Evolutionary conservation across 345 rosid species (phyloP).

Genomic region (Arabidopsis thaliana): DNA sequence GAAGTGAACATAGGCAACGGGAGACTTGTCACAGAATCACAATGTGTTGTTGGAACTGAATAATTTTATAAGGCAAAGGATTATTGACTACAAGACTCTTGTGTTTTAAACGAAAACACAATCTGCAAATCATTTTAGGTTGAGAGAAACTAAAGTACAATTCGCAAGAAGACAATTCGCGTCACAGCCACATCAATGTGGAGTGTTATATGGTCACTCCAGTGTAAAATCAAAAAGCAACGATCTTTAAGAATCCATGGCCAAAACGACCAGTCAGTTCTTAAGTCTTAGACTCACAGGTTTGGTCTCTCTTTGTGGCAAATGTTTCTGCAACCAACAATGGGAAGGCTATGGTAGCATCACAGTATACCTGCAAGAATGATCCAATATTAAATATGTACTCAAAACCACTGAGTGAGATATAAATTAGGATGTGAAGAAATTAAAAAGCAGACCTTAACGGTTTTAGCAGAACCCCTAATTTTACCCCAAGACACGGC

Average conservation of each 20-base stretch:
- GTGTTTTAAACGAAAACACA: neutral
- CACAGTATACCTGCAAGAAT: slow-evolving; percentile 77
- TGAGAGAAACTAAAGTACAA: neutral
- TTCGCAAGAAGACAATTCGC: neutral
- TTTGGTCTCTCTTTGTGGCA: slow-evolving; percentile 57
- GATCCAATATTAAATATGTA: neutral
- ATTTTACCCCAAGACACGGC: slow-evolving; percentile 98
- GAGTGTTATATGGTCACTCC: neutral
- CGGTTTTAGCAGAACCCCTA: slow-evolving; percentile 78
- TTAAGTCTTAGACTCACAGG: slow-evolving; percentile 25
- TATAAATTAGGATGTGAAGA: slow-evolving; percentile 3
- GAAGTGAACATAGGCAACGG: no score
- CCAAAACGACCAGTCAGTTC: neutral
- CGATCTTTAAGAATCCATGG: slow-evolving; percentile 1
- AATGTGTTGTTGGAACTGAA: neutral
- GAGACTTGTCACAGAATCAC: neutral
- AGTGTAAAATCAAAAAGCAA: neutral
- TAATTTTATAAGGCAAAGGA: neutral
- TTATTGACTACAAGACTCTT: neutral
- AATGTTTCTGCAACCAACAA: slow-evolving; percentile 92
- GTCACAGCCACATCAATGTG: neutral
- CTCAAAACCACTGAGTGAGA: neutral
- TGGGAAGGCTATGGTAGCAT: slow-evolving; percentile 96
- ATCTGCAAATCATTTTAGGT: neutral
- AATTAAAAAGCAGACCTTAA: slow-evolving; percentile 62